Base-by-base conservation (phyloP, 768 basidiomycete species). In the Trametes meyenii region DNA sequence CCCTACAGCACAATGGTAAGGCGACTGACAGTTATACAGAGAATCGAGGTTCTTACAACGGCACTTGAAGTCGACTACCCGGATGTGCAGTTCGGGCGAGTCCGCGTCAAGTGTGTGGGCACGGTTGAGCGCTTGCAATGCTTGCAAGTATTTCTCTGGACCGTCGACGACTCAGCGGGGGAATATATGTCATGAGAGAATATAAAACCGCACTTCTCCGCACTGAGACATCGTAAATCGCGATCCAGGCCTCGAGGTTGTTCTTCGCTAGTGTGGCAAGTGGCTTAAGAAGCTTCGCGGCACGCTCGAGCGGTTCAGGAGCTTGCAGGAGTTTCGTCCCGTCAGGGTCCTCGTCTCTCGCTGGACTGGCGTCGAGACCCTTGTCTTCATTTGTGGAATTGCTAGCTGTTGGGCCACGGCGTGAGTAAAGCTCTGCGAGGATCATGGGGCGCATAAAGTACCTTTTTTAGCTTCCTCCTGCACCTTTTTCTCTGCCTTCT, bases 301-400 rank as follows among this genome's bases (percentile, higher is more conserved):
- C 94, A 16, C 83, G 83, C 46, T 91, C 92, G 5, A 98, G 78
- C 2, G 86, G 85, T 57, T 90, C 87, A 1, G 83, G 65, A 17
- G 80, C 77, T 26, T 77, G 73, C 35, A 94, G 75, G 5, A 94
- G 76, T 68, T 91, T 89, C 46, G 82, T 69, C 23, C 96, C 96
- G 19, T 90, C 86, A 0, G 92, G 91, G 70, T 96, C 95, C 3
- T 93, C 90, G 67, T 96, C 94, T 71, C 86, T 90, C 12, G 76
- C 57, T 3, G 79, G 70, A 5, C 72, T 71, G 1, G 76, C 72
- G 44, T 90, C 88, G 0, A 90, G 80, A 26, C 90, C 90, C 70
- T 86, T 88, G 75, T 94, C 90, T 63, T 88, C 87, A 60, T 82
- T 75, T 23, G 75, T 61, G 5, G 72, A 75, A 10, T 77, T 70